Conservation (phyloP, 768 basidiomycete genomes). For the Neoboletus brunneissimus region DNA sequence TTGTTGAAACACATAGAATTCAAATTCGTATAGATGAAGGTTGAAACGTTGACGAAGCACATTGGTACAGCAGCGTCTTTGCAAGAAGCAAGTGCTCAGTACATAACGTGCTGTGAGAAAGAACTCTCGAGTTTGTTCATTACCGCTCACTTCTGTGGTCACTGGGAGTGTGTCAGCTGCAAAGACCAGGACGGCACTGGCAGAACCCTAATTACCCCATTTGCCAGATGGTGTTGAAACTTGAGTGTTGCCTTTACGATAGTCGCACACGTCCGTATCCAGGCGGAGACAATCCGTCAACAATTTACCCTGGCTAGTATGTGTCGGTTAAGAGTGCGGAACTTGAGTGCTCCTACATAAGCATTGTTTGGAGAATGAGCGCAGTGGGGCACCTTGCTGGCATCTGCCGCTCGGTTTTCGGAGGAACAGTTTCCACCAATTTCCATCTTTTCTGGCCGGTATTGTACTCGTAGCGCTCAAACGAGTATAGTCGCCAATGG, state of each 20-base stretch:
- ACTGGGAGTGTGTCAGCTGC: not conserved
- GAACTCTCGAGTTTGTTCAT: not conserved
- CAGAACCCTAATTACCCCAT: not conserved
- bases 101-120: not conserved
- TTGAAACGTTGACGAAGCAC: not conserved
- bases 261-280: not conserved
- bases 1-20: conserved; percentile 12
- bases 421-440: not conserved
- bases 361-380: not conserved
- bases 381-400: not conserved
- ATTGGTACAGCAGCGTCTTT: not conserved
- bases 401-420: not conserved
- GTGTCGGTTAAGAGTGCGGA: conserved; percentile 1
- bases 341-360: not conserved
- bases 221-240: conserved; percentile 9
- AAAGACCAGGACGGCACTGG: not conserved
- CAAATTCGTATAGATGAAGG: not conserved
- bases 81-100: not conserved
- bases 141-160: not conserved
- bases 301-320: not conserved
- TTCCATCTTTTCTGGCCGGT: too few species aligned
- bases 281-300: not conserved
- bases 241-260: conserved; percentile 10
- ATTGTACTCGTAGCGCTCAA: not conserved
- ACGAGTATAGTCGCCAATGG: not conserved